Evolutionary conservation across 1,139 yeast genomes (phyloP).

Genomic region (Nakaseomyces delphensis): DNA sequence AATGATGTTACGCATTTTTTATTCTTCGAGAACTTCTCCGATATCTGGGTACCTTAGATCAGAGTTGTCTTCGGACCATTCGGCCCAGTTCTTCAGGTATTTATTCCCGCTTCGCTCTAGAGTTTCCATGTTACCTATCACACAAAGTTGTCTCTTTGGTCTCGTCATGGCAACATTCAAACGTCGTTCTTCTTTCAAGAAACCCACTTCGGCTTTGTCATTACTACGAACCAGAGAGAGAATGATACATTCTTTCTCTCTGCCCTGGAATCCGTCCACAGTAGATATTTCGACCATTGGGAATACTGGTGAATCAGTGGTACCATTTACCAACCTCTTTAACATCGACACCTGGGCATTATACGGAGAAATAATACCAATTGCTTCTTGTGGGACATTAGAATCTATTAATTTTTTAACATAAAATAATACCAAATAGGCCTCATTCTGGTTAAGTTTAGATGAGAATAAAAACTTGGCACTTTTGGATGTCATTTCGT

Average conservation of each 20-base stretch:
- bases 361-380: conserved; percentile 85
- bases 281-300: conserved; percentile 72
- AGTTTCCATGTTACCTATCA: conserved; percentile 78
- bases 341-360: conserved; percentile 71
- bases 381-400: conserved; percentile 44
- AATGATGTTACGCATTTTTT: background rate
- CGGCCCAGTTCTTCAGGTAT: conserved; percentile 59
- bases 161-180: conserved; percentile 89
- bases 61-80: conserved; percentile 58
- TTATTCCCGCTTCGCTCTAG: conserved; percentile 37
- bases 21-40: conserved; percentile 24
- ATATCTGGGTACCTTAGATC: conserved; percentile 64
- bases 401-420: conserved; percentile 39
- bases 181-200: conserved; percentile 59
- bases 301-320: conserved; percentile 24
- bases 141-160: conserved; percentile 75
- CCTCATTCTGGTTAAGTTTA: conserved; percentile 70
- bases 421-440: conserved; percentile 50
- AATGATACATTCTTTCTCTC: conserved; percentile 79
- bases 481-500: conserved; percentile 17
- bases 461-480: conserved; percentile 34
- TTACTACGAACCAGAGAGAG: conserved; percentile 78
- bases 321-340: conserved; percentile 41
- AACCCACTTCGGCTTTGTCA: conserved; percentile 58
- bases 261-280: conserved; percentile 88